Conservation (phyloP, 2,329 filamentous ascomycete genomes). For the Blastomyces parvus region DNA sequence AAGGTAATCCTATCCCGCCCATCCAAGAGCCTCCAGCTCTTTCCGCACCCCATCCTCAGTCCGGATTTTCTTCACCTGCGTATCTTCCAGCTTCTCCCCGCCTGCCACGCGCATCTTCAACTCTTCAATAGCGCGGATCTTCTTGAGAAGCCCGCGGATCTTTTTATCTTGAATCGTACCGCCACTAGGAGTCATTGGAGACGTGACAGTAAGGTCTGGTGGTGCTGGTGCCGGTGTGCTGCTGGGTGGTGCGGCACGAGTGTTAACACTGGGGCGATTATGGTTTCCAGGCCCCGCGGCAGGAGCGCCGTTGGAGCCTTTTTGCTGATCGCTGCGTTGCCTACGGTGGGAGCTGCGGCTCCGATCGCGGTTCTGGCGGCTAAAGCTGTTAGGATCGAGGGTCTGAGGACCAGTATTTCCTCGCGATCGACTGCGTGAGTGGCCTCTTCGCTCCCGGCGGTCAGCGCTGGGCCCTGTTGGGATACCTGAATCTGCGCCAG, state of each 20-base stretch:
- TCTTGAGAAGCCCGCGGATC: constrained; percentile 85
- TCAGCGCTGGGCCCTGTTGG: constrained; percentile 47
- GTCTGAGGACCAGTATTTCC: constrained; percentile 27
- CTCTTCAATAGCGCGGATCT: constrained; percentile 95
- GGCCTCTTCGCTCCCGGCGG: constrained; percentile 47
- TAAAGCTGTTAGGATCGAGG: constrained; percentile 32
- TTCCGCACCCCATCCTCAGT: constrained; percentile 77
- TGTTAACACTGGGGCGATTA: constrained; percentile 13
- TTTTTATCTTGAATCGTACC: constrained; percentile 67
- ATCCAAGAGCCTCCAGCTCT: constrained; percentile 61
- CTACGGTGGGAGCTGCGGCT: constrained; percentile 22
- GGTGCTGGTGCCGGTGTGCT: constrained; percentile 23
- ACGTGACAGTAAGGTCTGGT: constrained; percentile 27
- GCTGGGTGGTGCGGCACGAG: constrained; percentile 29
- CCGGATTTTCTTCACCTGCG: constrained; percentile 94
- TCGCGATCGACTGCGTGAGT: constrained; percentile 47
- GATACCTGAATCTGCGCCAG: constrained; percentile 1
- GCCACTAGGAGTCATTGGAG: constrained; percentile 21
- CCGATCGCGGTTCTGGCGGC: constrained; percentile 21
- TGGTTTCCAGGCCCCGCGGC: constrained; percentile 9
- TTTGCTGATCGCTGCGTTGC: constrained; percentile 19
- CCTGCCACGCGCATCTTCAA: constrained; percentile 91
- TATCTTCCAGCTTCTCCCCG: constrained; percentile 95
- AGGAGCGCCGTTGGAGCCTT: constrained; percentile 10
- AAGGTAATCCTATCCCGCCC: constrained; percentile 26